A percentile compares a stretch with the other conserved stretches of the same genome.
phyloP scores from a whole-genome alignment of 2,329 filamentous ascomycete species.

The Xylaria sp. region DNA sequence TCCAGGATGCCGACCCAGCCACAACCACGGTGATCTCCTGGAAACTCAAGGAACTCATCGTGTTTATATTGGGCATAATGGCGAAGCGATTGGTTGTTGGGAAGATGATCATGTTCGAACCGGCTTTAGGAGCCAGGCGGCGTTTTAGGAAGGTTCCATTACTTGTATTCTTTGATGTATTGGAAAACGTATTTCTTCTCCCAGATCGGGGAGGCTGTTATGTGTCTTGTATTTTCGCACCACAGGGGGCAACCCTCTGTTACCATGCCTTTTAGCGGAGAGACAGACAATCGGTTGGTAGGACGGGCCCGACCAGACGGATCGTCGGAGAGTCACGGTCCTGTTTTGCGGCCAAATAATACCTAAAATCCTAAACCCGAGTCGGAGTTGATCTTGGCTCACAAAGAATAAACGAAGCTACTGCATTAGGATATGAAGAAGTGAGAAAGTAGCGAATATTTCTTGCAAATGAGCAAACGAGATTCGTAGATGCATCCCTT shows the following conservation, averaged over 20 bases:
- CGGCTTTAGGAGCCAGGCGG: constrained; percentile 9
- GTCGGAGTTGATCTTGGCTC: neutral
- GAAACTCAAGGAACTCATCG: neutral
- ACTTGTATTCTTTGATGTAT: constrained; percentile 2
- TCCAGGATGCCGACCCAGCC: constrained; percentile 52
- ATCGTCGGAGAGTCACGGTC: constrained; percentile 10
- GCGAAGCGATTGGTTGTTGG: constrained; percentile 1
- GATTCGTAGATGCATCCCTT: neutral
- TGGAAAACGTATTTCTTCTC: constrained; percentile 10
- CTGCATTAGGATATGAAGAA: neutral
- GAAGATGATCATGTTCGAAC: neutral
- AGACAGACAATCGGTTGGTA: neutral
- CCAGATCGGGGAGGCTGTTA: neutral
- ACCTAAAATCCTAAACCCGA: constrained; percentile 34
- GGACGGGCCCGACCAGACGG: neutral
- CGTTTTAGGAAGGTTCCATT: constrained; percentile 11
- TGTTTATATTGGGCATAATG: neutral
- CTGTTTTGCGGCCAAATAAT: constrained; percentile 20
- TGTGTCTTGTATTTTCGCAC: neutral
- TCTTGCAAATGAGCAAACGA: neutral
- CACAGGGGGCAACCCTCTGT: neutral
- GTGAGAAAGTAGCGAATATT: neutral
- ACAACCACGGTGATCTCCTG: constrained; percentile 24
- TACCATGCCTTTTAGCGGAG: neutral
- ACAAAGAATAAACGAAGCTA: neutral